Percentiles rank a stretch among this genome's conserved stretches.
These are phyloP conservation scores for Pythium insidiosum DNA, from an alignment of 352 stramenopile species.

Conservation along the genomic window DNA sequence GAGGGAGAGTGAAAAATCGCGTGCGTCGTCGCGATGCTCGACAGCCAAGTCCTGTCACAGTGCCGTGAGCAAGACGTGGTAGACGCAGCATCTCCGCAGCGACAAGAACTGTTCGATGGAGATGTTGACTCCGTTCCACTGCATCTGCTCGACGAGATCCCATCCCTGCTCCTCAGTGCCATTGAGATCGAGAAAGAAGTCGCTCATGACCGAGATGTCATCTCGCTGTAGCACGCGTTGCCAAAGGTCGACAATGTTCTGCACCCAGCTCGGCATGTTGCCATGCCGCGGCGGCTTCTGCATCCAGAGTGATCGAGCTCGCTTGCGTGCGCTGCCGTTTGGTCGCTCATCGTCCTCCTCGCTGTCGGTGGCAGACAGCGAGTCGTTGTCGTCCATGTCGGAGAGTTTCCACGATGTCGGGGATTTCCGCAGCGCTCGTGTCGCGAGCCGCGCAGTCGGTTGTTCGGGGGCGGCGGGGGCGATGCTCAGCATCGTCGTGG, in stretches of 20 bases:
- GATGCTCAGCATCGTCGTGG: slow-evolving; percentile 19
- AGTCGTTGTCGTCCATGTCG: slow-evolving; percentile 16
- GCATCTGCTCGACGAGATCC: slow-evolving; percentile 54
- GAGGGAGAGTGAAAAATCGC: no score
- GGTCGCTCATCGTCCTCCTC: slow-evolving; percentile 25
- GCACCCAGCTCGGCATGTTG: slow-evolving; percentile 56
- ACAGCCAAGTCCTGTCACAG: slow-evolving; percentile 13
- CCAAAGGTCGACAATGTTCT: slow-evolving; percentile 60
- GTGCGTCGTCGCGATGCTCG: no score
- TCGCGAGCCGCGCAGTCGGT: neutral
- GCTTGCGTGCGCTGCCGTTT: slow-evolving; percentile 16
- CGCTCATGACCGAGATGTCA: slow-evolving; percentile 48
- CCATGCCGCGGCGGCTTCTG: slow-evolving; percentile 56
- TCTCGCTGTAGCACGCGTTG: slow-evolving; percentile 47
- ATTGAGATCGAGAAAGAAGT: slow-evolving; percentile 59
- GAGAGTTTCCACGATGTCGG: slow-evolving; percentile 44
- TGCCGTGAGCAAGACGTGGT: slow-evolving; percentile 49
- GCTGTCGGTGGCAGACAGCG: slow-evolving; percentile 44
- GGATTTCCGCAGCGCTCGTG: slow-evolving; percentile 35
- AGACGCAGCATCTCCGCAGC: slow-evolving; percentile 65
- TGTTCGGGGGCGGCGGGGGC: slow-evolving; percentile 3
- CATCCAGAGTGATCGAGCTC: slow-evolving; percentile 15
- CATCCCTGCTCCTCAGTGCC: slow-evolving; percentile 48
- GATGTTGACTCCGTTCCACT: slow-evolving; percentile 53
- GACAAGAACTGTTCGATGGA: slow-evolving; percentile 50